Evolutionary conservation across 305 asterid genomes (phyloP), one percentile per base, ranked within the genome.

Genomic region (Fraxinus platypoda): DNA sequence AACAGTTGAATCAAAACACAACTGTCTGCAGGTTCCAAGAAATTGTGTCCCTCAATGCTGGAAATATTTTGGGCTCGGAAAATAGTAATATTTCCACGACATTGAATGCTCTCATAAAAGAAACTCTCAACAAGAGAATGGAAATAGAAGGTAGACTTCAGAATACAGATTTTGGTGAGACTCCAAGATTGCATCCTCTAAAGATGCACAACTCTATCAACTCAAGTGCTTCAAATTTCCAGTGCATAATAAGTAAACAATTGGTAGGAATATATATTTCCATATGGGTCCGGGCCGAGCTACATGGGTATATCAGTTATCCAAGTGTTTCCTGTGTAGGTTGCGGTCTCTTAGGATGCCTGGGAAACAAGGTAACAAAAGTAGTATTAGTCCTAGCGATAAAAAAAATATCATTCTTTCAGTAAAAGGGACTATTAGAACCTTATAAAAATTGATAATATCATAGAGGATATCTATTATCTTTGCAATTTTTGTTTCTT

Each of bases 231-330:
- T 78, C 87, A 77, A 84, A 86, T 52, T 90, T 87, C 78, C 83
- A 86, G 80, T 88, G 93, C 88, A 74, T 92, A 85, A 80, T 77
- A 75, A 88, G 92, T 71, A 91, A 92, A 75, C 96, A 91, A 83
- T 87, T 91, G 96, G 94, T 91, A 0, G 96, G 94, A 77, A 66
- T 92, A 77, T 92, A 84, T 85, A 85, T 91, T 49, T 91, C 93
- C 81, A 78, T 91, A 17, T 92, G 94, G 96, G 92, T 80, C 17
- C 78, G 91, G 75, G 84, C 74, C 28, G 91, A 84, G 77, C 85
- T 91, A 37, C 87, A 35, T 72, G 83, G 78, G 31, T 81, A 84
- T 75, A 87, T 92, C 85, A 84, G 81, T 54, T 91, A 91, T 74
- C 84, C 82, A 54, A 83, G 88, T 71, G 81, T 88, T 83, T 90